A percentile compares a stretch with the other conserved stretches of the same genome.
phyloP scores from a whole-genome alignment of 257 asterid species.

The Gynochthodes officinalis region DNA sequence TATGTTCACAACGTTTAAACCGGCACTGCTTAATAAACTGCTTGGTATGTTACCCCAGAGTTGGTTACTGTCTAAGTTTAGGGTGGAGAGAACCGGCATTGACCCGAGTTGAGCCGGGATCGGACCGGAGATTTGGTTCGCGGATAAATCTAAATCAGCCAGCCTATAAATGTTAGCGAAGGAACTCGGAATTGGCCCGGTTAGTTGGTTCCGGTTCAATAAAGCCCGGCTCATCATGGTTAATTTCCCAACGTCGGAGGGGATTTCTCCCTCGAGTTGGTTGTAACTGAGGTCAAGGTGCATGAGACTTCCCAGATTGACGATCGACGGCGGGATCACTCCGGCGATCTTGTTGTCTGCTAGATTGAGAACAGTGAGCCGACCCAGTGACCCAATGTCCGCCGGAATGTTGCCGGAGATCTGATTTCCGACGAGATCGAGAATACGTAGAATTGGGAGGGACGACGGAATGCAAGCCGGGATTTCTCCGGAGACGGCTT shows the following conservation, averaged over 20 bases:
- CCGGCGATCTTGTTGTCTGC: constrained; percentile 88
- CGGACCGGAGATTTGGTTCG: constrained; percentile 59
- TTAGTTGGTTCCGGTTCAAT: constrained; percentile 62
- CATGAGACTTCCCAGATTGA: constrained; percentile 60
- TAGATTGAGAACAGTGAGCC: constrained; percentile 67
- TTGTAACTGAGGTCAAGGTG: constrained; percentile 81
- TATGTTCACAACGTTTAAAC: constrained; percentile 63
- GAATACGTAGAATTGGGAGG: constrained; percentile 51
- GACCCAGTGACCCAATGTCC: constrained; percentile 57
- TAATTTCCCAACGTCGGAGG: constrained; percentile 65
- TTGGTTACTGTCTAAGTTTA: constrained; percentile 61
- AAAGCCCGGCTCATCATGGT: constrained; percentile 89
- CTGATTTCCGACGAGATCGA: constrained; percentile 82
- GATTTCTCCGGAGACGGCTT: constrained; percentile 71
- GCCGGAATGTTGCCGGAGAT: constrained; percentile 71
- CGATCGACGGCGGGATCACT: constrained; percentile 53
- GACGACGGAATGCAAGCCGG: constrained; percentile 68
- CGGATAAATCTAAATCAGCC: constrained; percentile 79
- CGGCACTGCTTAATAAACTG: constrained; percentile 50
- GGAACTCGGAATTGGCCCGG: constrained; percentile 72
- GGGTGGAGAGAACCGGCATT: constrained; percentile 86
- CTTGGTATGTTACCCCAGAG: constrained; percentile 61
- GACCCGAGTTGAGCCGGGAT: constrained; percentile 72
- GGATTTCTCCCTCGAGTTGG: constrained; percentile 60
- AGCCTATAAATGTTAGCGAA: constrained; percentile 49